Percentiles rank a stretch among this genome's conserved stretches.
These are phyloP conservation scores for Xylariaceae sp. DNA, from an alignment of 2,329 filamentous ascomycete genomes.

Conservation along the genomic window DNA sequence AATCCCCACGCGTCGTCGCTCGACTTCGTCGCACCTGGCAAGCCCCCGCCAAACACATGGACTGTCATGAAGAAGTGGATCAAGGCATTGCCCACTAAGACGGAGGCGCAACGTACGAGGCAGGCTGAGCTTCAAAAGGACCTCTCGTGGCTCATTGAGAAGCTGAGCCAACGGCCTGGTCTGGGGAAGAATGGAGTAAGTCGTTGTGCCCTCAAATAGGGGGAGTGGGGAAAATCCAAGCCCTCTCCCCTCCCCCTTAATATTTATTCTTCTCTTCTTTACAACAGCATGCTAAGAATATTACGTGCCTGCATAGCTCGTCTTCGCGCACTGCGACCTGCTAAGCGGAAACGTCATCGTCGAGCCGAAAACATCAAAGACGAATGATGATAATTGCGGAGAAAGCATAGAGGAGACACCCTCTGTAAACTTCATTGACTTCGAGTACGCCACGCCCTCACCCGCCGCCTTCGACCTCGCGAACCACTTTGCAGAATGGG, in stretches of 20 bases:
- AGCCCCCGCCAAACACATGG: conserved; percentile 83
- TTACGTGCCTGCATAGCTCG: conserved; percentile 48
- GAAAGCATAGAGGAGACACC: conserved; percentile 36
- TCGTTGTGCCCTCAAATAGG: conserved; percentile 20
- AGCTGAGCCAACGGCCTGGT: conserved; percentile 71
- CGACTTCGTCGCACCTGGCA: conserved; percentile 55
- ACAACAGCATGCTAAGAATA: neutral
- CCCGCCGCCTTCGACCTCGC: conserved; percentile 94
- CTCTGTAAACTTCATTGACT: conserved; percentile 85
- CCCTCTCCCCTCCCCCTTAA: neutral
- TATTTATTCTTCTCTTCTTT: neutral
- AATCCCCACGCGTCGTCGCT: conserved; percentile 38
- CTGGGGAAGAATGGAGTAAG: conserved; percentile 69
- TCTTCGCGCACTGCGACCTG: conserved; percentile 94
- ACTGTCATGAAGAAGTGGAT: conserved; percentile 97
- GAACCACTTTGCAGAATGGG: conserved; percentile 99
- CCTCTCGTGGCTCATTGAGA: conserved; percentile 61
- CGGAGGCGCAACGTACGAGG: conserved; percentile 61
- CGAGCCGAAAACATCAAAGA: conserved; percentile 43
- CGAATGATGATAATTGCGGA: conserved; percentile 25
- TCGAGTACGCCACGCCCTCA: conserved; percentile 93
- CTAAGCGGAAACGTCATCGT: conserved; percentile 96
- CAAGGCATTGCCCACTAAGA: conserved; percentile 69
- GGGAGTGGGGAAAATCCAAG: neutral
- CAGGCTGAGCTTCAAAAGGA: conserved; percentile 68